Base-by-base conservation (phyloP, 441 rosid species). In the Breynia disticha region DNA sequence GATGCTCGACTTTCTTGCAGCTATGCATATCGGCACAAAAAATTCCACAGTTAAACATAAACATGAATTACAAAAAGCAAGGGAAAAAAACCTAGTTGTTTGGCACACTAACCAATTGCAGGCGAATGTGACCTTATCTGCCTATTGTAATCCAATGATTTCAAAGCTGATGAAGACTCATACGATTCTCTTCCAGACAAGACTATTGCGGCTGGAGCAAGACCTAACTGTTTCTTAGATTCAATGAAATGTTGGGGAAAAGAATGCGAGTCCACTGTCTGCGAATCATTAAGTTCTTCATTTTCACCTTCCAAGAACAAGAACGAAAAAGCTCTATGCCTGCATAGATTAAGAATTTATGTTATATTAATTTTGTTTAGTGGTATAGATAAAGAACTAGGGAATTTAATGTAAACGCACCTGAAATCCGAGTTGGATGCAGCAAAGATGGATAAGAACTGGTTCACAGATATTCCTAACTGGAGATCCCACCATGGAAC, bases 401-500 rank as follows among this genome's bases (percentile, higher is more conserved):
- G 32, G 35, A 16, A 49, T 13, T 61, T 47, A 38, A 57, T 49
- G 10, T 2, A 37, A 21, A 43, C 39, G 41, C 38, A 84, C 96
- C 91, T 83, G 86, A 83, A 90, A 70, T 86, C 90, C 0, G 95
- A 88, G 49, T 82, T 86, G 6, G 87, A 71, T 60, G 98, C 77
- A 55, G 94, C 91, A 38, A 88, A 88, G 43, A 84, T 66, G 0
- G 90, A 88, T 52, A 88, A 50, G 72, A 91, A 88, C 79, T 91
- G 97, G 61, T 84, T 88, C 4, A 86, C 89, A 20, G 95, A 86
- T 54, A 88, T 77, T 7, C 95, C 94, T 56, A 84, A 62, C 59
- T 88, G 97, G 52, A 84, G 78, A 60, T 91, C 98, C 97, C 98
- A 86, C 95, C 95, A 88, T 16, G 97, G 97, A 37, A 91, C 81